Evolutionary conservation across 2,329 filamentous ascomycete genomes (phyloP), one percentile per base, ranked within the genome.

Genomic region (Exophiala calicioides): DNA sequence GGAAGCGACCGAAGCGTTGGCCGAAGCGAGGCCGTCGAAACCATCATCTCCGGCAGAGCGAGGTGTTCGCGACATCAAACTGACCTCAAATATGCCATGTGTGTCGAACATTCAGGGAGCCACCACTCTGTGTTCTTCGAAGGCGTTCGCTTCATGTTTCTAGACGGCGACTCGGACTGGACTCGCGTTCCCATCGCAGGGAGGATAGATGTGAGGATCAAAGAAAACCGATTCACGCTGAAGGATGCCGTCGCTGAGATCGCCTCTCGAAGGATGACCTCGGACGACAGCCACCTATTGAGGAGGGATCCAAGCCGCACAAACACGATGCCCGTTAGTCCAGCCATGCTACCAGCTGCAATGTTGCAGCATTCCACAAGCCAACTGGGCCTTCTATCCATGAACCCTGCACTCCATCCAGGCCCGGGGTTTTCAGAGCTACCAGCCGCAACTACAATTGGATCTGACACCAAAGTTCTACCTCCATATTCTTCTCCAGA

Each of bases 201-300:
- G 6, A 32, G 42, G 16, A 34, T 53, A 13, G 50, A 53, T 13
- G 50, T 50, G 6, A 41, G 40, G 31, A 34, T 47, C 36, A 53
- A 42, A 38, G 41, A 46, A 26, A 49, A 53, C 18, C 46, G 23
- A 31, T 48, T 49, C 36, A 36, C 31, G 16, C 27, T 52, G 35
- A 52, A 48, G 13, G 50, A 53, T 29, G 50, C 50, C 29, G 42
- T 49, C 8, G 45, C 32, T 12, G 30, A 49, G 27, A 49, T 53
- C 24, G 33, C 39, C 13, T 29, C 35, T n/a, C 37, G 50, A 32
- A 37, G 40, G 12, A 41, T 44, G 37, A 53, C 50, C 4, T 33
- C 45, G 8, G 50, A 49, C 23, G 40, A 33, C 19, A 46, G 45
- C 35, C 26, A 43, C 12, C 15, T 49, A 21, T 20, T 53, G 13